These are phyloP conservation scores for Aspergillus arachidicola DNA, from an alignment of 2,329 filamentous ascomycete species.

Conservation along the genomic window DNA sequence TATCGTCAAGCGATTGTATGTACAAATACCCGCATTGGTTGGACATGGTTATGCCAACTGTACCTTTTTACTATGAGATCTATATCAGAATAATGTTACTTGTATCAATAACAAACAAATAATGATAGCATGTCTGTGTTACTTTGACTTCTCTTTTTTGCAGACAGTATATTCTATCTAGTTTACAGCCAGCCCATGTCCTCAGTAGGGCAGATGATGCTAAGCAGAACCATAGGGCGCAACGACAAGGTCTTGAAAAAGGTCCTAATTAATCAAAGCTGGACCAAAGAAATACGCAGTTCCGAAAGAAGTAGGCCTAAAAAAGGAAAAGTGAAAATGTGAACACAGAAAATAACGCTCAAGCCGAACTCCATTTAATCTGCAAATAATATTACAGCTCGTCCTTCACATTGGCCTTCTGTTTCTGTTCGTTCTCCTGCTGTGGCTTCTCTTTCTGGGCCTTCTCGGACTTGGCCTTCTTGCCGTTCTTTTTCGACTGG, in stretches of 20 bases:
- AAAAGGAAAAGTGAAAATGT: background rate
- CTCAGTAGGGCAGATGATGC: background rate
- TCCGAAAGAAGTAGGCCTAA: background rate
- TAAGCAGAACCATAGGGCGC: background rate
- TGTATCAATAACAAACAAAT: constrained; percentile 6
- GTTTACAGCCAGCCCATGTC: constrained; percentile 10
- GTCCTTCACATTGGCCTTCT: constrained; percentile 17
- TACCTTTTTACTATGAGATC: constrained; percentile 9
- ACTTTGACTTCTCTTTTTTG: background rate
- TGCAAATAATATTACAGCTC: constrained; percentile 7
- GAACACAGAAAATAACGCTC: constrained; percentile 14
- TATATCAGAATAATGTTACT: background rate
- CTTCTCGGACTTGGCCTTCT: constrained; percentile 35
- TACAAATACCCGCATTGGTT: background rate
- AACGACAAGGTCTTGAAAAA: background rate
- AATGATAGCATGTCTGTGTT: background rate
- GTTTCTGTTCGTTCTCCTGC: constrained; percentile 23
- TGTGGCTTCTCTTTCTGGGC: constrained; percentile 23
- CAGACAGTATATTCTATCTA: constrained; percentile 12
- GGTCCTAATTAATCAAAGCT: background rate
- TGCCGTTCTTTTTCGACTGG: constrained; percentile 29
- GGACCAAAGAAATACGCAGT: constrained; percentile 1
- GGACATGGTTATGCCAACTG: background rate
- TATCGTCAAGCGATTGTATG: background rate
- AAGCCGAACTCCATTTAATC: constrained; percentile 17